Evolutionary conservation across 164 flowering plant genomes (phyloP), one percentile per base, ranked within the genome.

Genomic region (Aristolochia fimbriata): DNA sequence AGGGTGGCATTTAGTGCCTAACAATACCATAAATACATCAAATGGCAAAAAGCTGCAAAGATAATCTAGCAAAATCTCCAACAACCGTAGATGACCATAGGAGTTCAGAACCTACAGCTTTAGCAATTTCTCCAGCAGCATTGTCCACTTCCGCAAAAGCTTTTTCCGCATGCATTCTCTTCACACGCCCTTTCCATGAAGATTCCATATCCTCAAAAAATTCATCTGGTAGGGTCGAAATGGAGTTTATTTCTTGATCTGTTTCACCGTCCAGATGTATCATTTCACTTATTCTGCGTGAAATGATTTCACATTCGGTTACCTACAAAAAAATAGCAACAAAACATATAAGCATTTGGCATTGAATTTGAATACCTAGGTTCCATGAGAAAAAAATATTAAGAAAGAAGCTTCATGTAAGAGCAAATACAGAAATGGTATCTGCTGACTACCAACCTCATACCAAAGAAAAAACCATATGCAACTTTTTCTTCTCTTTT

Each of bases 151-250:
- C 91, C 16, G 57, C 64, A 68, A 72, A 78, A 55, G 70, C 83
- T 61, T 85, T 83, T 62, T 81, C 84, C 57, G 91, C 68, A 71
- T 90, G 99, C 43, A 82, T 76, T 63, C 79, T 84, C 74, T 82
- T 90, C 51, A 93, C 85, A 57, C 97, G 96, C 43, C 91, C 85
- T 76, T 81, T 90, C 97, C 99, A 93, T 22, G 91, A 71, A 58
- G 83, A 84, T 60, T 93, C 99, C 85, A 90, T 81, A 61, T 84
- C 96, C 67, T 80, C 90, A 67, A 93, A 88, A 76, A 93, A 93
- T 1, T 86, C 97, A 70, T 58, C 70, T 4, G 99, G 95, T 56
- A 93, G 70, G 20, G 43, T n/a, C 60, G 74, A 61, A 64, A 58
- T 76, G 13, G 82, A 80, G 70, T 80, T 77, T 54, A 77, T 69